Conservation (phyloP, 2,329 filamentous ascomycete species). For the Cadophora luteo-olivacea region DNA sequence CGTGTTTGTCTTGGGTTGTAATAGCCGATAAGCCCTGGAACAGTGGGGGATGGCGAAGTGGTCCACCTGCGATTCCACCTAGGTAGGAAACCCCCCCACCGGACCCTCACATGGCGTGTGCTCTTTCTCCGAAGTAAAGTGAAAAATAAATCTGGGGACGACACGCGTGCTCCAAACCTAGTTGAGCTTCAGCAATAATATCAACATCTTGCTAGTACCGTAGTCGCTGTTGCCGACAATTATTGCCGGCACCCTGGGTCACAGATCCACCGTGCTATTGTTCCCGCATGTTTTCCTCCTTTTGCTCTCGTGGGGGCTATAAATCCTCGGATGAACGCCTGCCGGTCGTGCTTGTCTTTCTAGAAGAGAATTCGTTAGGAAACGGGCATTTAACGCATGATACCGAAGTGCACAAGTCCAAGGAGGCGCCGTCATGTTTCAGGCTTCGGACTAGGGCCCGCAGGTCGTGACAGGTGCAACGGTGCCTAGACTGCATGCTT, state of each 20-base stretch:
- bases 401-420: constrained; percentile 20
- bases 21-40: constrained; percentile 2
- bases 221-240: constrained; percentile 10
- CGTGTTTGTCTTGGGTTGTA: not conserved
- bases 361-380: constrained; percentile 13
- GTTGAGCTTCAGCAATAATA: not conserved
- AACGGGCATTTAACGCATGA: constrained; percentile 31
- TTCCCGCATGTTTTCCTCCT: not conserved
- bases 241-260: not conserved
- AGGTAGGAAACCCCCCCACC: constrained; percentile 3
- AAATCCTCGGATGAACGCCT: constrained; percentile 33
- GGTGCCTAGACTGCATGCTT: not conserved
- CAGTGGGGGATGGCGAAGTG: not conserved
- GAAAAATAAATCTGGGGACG: constrained; percentile 28
- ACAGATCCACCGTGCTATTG: not conserved
- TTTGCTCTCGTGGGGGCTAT: not conserved
- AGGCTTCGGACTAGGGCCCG: not conserved
- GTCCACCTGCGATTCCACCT: constrained; percentile 4
- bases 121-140: not conserved
- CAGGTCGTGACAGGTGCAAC: not conserved
- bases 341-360: constrained; percentile 18
- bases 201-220: not conserved
- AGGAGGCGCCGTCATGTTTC: constrained; percentile 24
- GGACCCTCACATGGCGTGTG: constrained; percentile 12
- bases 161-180: constrained; percentile 22